phyloP scores from a whole-genome alignment of 495 filamentous ascomycete species.

The Daldinia decipiens region DNA sequence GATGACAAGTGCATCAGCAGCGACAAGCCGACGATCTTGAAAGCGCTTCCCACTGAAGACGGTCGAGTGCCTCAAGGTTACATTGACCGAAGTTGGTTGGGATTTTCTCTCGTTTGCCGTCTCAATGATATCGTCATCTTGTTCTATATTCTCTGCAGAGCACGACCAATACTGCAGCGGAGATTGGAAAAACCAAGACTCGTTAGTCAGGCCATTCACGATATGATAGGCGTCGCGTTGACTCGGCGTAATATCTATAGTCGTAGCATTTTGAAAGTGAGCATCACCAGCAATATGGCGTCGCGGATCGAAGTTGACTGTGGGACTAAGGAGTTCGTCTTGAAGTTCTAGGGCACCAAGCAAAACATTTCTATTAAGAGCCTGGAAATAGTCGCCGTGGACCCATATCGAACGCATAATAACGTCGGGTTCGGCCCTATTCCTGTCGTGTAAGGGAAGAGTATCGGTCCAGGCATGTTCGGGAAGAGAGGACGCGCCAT shows the following conservation, averaged over 20 bases:
- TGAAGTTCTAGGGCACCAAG: conserved; percentile 71
- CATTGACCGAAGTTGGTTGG: conserved; percentile 68
- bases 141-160: conserved; percentile 62
- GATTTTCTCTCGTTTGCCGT: conserved; percentile 70
- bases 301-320: conserved; percentile 61
- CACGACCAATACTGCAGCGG: conserved; percentile 80
- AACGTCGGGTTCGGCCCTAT: conserved; percentile 58
- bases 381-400: conserved; percentile 74
- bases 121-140: conserved; percentile 66
- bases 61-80: conserved; percentile 75
- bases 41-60: conserved; percentile 80
- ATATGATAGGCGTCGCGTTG: conserved; percentile 62
- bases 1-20: conserved; percentile 78
- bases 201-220: conserved; percentile 60
- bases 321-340: conserved; percentile 65
- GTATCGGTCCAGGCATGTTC: conserved; percentile 82
- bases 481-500: conserved; percentile 69
- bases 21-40: conserved; percentile 66
- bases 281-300: conserved; percentile 33
- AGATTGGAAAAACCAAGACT: conserved; percentile 74
- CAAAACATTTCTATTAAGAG: conserved; percentile 68
- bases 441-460: conserved; percentile 60
- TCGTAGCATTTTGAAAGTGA: conserved; percentile 40
- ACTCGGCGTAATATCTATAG: conserved; percentile 47
- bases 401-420: conserved; percentile 69